These are phyloP conservation scores for Lolium perenne DNA, from an alignment of 176 grass and related monocot species.

Conservation along the genomic window DNA sequence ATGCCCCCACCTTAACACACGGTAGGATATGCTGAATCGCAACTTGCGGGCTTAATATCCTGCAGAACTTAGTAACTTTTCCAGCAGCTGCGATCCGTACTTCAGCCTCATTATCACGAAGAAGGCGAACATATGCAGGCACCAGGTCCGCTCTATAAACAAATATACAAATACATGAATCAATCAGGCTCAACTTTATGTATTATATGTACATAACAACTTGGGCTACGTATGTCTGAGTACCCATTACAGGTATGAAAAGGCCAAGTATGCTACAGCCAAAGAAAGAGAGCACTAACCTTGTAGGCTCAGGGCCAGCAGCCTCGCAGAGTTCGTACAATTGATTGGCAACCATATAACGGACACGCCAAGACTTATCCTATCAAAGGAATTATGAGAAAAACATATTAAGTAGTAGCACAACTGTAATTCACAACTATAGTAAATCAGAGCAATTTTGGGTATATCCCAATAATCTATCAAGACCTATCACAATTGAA, in stretches of 20 bases:
- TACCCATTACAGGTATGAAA: background rate
- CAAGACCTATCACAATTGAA: background rate
- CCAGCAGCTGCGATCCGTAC: conserved; percentile 94
- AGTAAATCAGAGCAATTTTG: background rate
- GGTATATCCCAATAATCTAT: conserved; percentile 5
- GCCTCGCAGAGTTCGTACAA: conserved; percentile 91
- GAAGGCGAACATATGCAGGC: conserved; percentile 89
- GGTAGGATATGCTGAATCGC: conserved; percentile 92
- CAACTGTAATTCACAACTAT: background rate
- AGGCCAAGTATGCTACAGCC: background rate
- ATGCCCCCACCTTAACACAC: conserved; percentile 69
- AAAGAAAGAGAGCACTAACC: conserved; percentile 45
- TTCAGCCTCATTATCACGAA: conserved; percentile 96
- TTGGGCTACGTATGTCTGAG: background rate
- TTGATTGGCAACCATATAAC: conserved; percentile 98
- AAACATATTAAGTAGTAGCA: background rate
- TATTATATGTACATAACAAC: conserved; percentile 15
- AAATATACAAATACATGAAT: conserved; percentile 35
- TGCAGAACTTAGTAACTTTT: conserved; percentile 95
- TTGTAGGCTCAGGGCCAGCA: conserved; percentile 82
- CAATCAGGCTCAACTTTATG: background rate
- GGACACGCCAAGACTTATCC: conserved; percentile 98
- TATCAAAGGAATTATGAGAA: conserved; percentile 31
- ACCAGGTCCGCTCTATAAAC: conserved; percentile 69
- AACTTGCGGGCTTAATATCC: conserved; percentile 72